Evolutionary conservation across 768 basidiomycete genomes (phyloP).

Genomic region (Nidularia sp.): DNA sequence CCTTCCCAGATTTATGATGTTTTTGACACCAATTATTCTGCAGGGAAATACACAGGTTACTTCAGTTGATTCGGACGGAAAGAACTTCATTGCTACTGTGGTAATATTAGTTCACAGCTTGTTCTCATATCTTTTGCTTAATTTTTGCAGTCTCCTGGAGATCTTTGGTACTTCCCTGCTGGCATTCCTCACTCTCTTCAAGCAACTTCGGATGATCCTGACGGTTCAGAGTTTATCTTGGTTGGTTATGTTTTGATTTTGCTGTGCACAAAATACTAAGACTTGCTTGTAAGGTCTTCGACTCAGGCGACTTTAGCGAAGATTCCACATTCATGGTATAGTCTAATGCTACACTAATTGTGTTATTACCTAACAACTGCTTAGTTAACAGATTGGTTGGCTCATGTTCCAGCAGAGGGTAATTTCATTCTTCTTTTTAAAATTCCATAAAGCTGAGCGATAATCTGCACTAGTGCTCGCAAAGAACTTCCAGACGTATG

Average conservation of each 20-base stretch:
- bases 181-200: conserved; percentile 55
- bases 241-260: conserved; percentile 15
- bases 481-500: conserved; percentile 45
- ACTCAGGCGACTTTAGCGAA: conserved; percentile 47
- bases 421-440: not conserved
- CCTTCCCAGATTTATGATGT: not conserved
- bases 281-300: conserved; percentile 36
- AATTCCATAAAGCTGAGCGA: not conserved
- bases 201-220: conserved; percentile 38
- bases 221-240: conserved; percentile 50
- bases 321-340: conserved; percentile 47
- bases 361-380: not conserved
- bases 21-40: not conserved
- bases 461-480: conserved; percentile 30
- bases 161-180: conserved; percentile 56
- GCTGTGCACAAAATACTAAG: not conserved
- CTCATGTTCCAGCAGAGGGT: conserved; percentile 50
- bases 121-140: not conserved
- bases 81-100: conserved; percentile 45
- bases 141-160: conserved; percentile 32
- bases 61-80: conserved; percentile 41
- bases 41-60: conserved; percentile 47
- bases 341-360: not conserved
- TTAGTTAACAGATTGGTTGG: conserved; percentile 51
- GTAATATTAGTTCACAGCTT: conserved; percentile 15